These are phyloP conservation scores for Entonaema liquescens DNA, from an alignment of 495 filamentous ascomycete genomes.

Conservation along the genomic window DNA sequence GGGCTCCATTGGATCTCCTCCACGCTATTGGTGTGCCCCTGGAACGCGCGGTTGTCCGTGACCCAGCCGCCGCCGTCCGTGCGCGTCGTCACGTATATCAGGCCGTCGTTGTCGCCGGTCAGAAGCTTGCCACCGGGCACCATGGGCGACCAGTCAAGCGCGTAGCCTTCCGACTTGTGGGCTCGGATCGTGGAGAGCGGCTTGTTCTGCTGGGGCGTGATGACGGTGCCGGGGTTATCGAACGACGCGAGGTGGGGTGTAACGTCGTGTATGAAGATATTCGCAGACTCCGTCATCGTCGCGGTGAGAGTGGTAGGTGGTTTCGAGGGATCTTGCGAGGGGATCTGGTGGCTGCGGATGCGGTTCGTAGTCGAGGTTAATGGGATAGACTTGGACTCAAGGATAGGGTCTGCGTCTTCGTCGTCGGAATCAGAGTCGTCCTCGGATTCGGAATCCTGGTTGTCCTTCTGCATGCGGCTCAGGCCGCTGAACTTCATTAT, in stretches of 20 bases:
- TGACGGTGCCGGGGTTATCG: slow-evolving; percentile 81
- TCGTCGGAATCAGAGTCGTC: slow-evolving; percentile 74
- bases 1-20: slow-evolving; percentile 98
- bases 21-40: slow-evolving; percentile 82
- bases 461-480: slow-evolving; percentile 78
- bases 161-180: slow-evolving; percentile 94
- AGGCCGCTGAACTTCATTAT: slow-evolving; percentile 94
- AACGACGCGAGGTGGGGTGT: slow-evolving; percentile 86
- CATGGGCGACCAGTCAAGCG: slow-evolving; percentile 89
- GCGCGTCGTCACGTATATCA: slow-evolving; percentile 86
- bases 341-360: slow-evolving; percentile 81
- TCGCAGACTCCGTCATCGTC: slow-evolving; percentile 86
- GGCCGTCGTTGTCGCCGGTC: slow-evolving; percentile 89
- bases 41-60: slow-evolving; percentile 80
- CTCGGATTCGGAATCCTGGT: slow-evolving; percentile 70
- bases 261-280: slow-evolving; percentile 93
- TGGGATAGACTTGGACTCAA: slow-evolving; percentile 89
- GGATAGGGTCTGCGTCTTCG: slow-evolving; percentile 88
- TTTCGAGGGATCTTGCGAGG: slow-evolving; percentile 70
- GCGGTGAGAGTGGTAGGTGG: slow-evolving; percentile 85
- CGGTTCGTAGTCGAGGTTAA: slow-evolving; percentile 89
- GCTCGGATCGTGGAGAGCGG: slow-evolving; percentile 85
- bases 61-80: slow-evolving; percentile 88
- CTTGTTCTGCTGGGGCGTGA: slow-evolving; percentile 83
- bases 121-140: slow-evolving; percentile 79